Base-by-base conservation (phyloP, 805 yeast genomes). In the Tetrapisispora iriomotensis region DNA sequence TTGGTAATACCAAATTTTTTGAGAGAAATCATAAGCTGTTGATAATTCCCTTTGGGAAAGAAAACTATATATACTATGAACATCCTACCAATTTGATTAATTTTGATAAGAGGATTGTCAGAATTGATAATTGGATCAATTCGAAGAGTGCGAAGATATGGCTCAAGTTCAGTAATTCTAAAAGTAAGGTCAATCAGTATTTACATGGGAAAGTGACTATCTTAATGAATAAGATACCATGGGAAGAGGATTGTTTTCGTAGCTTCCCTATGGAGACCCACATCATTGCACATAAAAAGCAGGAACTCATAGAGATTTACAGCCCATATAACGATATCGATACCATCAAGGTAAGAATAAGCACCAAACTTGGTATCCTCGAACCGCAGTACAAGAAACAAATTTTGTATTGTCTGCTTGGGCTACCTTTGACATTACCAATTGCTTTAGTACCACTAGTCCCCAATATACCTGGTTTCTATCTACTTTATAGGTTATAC, bases 401-500 rank as follows among this genome's bases (percentile, higher is more conserved):
- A 48, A 68, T 81, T 45, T 34, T 72, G 2, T 46, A 66, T 28
- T 75, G 82, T 47, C 68, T 74, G 1, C 42, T 79, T 13, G 77
- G 77, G 3, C 60, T 90, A 3, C 96, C 96, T 2, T 46, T 88
- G 33, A 77, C 94, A 0, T 49, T 85, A 3, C 97, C 97, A 2
- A 58, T 88, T 31, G 87, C 85, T 0, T 49, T 86, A 31, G 54
- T 90, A 0, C 97, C 97, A 0, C 68, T 88, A n/a, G 58, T 87
- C 3, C 97, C 97, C 17, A 88, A 88, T 51, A 74, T 88, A 17
- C 97, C 97, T 0, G 95, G 95, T 0, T 82, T 90, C 53, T 90
- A 86, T 52, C 61, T 88, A 31, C 68, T 82, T 3, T 88, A 82
- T 56, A 68, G 97, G 44, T 69, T 82, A 15, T 88, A 86, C 63